Evolutionary conservation across 257 asterid genomes (phyloP).

Genomic region (Ophiorrhiza pumila): DNA sequence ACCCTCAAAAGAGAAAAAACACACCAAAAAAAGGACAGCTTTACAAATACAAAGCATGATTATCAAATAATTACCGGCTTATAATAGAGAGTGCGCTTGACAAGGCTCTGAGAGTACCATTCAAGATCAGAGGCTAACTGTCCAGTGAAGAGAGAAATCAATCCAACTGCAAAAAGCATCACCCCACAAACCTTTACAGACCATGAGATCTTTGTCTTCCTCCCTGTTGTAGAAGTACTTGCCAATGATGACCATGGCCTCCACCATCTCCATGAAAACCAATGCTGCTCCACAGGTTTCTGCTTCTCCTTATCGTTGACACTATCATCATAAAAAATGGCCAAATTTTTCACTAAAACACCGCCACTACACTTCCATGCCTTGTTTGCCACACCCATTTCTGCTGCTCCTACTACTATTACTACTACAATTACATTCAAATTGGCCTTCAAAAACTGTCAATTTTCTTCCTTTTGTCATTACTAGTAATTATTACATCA

Average conservation of each 20-base stretch:
- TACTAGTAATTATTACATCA: constrained; percentile 7
- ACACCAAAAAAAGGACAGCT: background rate
- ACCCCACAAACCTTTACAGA: constrained; percentile 67
- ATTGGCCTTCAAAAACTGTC: background rate
- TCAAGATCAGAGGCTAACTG: constrained; percentile 93
- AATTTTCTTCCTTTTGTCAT: constrained; percentile 14
- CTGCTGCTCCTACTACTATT: constrained; percentile 37
- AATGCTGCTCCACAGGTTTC: constrained; percentile 34
- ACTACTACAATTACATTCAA: constrained; percentile 14
- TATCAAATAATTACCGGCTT: constrained; percentile 36
- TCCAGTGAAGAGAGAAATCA: constrained; percentile 91
- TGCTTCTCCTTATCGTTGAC: constrained; percentile 32
- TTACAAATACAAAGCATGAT: background rate
- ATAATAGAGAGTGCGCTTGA: constrained; percentile 52
- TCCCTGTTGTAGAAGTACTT: constrained; percentile 23
- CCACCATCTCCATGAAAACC: constrained; percentile 23
- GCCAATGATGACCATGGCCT: background rate
- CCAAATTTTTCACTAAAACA: constrained; percentile 30
- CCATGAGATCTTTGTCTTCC: constrained; percentile 72
- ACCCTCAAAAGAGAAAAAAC: background rate
- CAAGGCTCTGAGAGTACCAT: constrained; percentile 82
- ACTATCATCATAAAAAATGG: constrained; percentile 18
- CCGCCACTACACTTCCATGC: constrained; percentile 49
- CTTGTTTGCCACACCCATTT: constrained; percentile 74
- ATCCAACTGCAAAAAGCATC: constrained; percentile 74